A percentile compares a stretch with the other conserved stretches of the same genome.
phyloP scores from a whole-genome alignment of 345 rosid species.

The Noccaea bulbosa region DNA sequence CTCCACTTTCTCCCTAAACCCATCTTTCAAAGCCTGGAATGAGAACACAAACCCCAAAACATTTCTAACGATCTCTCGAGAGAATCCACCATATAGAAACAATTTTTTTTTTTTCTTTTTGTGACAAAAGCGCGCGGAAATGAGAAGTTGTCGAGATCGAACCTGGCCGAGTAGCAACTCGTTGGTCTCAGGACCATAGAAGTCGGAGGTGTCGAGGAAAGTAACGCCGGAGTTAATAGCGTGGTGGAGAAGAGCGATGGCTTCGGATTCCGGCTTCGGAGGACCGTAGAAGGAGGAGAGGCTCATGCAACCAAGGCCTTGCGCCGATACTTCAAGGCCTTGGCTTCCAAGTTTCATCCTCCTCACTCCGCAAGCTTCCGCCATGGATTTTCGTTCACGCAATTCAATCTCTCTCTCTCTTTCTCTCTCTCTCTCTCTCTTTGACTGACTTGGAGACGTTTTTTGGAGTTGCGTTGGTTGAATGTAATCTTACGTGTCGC shows the following conservation, averaged over 20 bases:
- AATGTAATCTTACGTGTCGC: background rate
- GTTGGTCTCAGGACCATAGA: slow-evolving; percentile 50
- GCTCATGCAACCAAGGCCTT: slow-evolving; percentile 53
- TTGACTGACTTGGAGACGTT: background rate
- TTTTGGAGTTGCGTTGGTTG: background rate
- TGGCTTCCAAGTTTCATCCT: slow-evolving; percentile 39
- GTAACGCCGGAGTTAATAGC: slow-evolving; percentile 47
- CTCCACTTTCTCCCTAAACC: slow-evolving; percentile 49
- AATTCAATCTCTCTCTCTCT: background rate
- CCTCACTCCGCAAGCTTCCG: slow-evolving; percentile 12
- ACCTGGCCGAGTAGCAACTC: slow-evolving; percentile 49
- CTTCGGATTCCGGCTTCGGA: slow-evolving; percentile 40
- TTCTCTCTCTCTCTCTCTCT: no score
- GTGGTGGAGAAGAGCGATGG: slow-evolving; percentile 41
- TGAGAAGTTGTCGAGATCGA: background rate
- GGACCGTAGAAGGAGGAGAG: slow-evolving; percentile 44
- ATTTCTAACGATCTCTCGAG: no score
- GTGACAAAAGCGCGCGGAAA: no score
- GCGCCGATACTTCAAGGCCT: slow-evolving; percentile 46
- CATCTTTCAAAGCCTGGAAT: slow-evolving; percentile 42
- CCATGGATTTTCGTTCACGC: slow-evolving; percentile 6
- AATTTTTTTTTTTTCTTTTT: no score
- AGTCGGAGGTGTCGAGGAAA: slow-evolving; percentile 48
- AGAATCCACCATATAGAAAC: no score
- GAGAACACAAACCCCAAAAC: no score